phyloP scores from a whole-genome alignment of 805 yeast genomes.

The Ogataea nonfermentans region DNA sequence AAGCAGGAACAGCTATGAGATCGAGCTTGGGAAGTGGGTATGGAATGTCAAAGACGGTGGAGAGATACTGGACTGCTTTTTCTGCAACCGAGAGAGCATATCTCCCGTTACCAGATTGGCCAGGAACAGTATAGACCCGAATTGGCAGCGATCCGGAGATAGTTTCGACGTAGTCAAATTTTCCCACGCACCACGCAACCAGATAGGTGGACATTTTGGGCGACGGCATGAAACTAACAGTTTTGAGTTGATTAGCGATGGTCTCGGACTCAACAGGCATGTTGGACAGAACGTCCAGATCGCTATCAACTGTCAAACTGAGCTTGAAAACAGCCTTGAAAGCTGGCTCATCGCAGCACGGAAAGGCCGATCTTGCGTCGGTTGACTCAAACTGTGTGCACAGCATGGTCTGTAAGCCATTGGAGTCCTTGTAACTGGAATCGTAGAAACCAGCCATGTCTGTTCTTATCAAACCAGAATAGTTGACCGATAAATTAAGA shows the following conservation, averaged over 20 bases:
- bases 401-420: constrained; percentile 41
- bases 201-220: constrained; percentile 57
- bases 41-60: constrained; percentile 45
- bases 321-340: constrained; percentile 56
- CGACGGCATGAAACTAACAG: constrained; percentile 42
- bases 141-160: constrained; percentile 46
- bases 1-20: constrained; percentile 73
- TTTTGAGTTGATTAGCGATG: constrained; percentile 17
- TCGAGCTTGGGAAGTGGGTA: constrained; percentile 86
- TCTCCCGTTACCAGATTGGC: constrained; percentile 44
- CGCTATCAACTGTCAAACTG: constrained; percentile 32
- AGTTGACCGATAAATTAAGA: constrained; percentile 35
- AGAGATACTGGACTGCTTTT: constrained; percentile 48
- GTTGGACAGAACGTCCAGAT: constrained; percentile 44
- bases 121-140: constrained; percentile 52
- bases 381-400: constrained; percentile 60
- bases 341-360: constrained; percentile 57
- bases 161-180: constrained; percentile 51
- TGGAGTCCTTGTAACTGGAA: constrained; percentile 40
- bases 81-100: constrained; percentile 49
- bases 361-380: constrained; percentile 58
- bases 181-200: constrained; percentile 59
- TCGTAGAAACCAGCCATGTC: constrained; percentile 59
- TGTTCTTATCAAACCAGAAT: constrained; percentile 45
- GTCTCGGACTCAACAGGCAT: constrained; percentile 39